Evolutionary conservation across 1,139 yeast genomes (phyloP).

Genomic region (Candida tetrigidarum): DNA sequence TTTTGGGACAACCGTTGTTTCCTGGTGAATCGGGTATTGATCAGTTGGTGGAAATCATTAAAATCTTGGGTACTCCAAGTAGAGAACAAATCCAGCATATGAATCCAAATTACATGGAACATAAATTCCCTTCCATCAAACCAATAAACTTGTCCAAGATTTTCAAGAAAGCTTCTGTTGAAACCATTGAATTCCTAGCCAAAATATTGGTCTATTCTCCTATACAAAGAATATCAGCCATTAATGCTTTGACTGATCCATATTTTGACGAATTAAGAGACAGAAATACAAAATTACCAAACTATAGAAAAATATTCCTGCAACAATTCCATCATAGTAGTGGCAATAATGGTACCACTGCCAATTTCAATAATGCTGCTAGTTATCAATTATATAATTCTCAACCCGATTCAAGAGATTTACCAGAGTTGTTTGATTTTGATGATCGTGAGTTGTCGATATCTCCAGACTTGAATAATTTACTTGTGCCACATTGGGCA

Average conservation of each 20-base stretch:
- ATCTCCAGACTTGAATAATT: slow-evolving; percentile 36
- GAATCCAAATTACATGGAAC: slow-evolving; percentile 98
- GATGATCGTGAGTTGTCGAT: slow-evolving; percentile 52
- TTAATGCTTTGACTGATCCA: slow-evolving; percentile 68
- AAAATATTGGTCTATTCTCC: slow-evolving; percentile 79
- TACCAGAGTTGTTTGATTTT: slow-evolving; percentile 55
- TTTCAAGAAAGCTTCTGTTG: slow-evolving; percentile 67
- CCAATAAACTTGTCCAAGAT: slow-evolving; percentile 90
- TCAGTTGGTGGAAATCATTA: slow-evolving; percentile 95
- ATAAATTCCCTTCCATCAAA: slow-evolving; percentile 93
- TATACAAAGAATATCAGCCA: slow-evolving; percentile 66
- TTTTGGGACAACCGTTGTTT: slow-evolving; percentile 93
- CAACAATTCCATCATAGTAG: slow-evolving; percentile 34
- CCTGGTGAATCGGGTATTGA: slow-evolving; percentile 99
- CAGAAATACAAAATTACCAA: slow-evolving; percentile 57
- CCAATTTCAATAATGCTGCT: slow-evolving; percentile 27
- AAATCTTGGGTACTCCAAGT: slow-evolving; percentile 93
- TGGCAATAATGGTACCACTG: slow-evolving; percentile 4
- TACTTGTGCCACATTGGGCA: slow-evolving; percentile 48
- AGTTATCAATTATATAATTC: slow-evolving; percentile 41
- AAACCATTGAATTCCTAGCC: slow-evolving; percentile 65
- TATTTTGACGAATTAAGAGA: slow-evolving; percentile 79
- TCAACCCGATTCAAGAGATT: slow-evolving; percentile 46
- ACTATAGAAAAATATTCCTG: slow-evolving; percentile 50
- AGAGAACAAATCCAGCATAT: slow-evolving; percentile 90